Conservation (phyloP, 2,329 filamentous ascomycete genomes). For the Penicillium sp. region DNA sequence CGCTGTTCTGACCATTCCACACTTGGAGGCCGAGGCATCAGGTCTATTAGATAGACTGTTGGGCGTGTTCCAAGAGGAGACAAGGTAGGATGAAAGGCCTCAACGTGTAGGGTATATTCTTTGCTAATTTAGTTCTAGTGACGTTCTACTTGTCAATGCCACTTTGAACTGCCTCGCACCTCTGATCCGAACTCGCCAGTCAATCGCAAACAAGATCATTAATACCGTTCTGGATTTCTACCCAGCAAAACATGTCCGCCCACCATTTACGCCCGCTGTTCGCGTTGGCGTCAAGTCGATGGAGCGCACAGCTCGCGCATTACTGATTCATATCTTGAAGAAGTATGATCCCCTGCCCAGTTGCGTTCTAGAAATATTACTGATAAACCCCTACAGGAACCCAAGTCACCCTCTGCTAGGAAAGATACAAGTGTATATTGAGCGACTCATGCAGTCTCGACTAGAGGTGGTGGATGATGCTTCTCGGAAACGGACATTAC, state of each 20-base stretch:
- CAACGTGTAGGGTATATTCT: not conserved
- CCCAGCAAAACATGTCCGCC: slow-evolving; percentile 76
- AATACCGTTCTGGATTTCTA: slow-evolving; percentile 88
- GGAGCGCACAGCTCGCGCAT: slow-evolving; percentile 84
- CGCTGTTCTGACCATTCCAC: slow-evolving; percentile 72
- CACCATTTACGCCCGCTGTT: slow-evolving; percentile 72
- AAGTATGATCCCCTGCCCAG: slow-evolving; percentile 52
- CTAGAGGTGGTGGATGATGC: slow-evolving; percentile 77
- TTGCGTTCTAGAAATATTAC: not conserved
- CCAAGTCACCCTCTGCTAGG: slow-evolving; percentile 72
- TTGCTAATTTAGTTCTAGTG: slow-evolving; percentile 52
- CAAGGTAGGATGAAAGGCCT: slow-evolving; percentile 57
- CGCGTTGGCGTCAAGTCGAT: slow-evolving; percentile 88
- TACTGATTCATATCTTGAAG: slow-evolving; percentile 81
- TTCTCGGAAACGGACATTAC: slow-evolving; percentile 71
- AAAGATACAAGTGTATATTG: slow-evolving; percentile 84
- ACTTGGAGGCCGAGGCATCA: slow-evolving; percentile 88
- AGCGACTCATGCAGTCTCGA: slow-evolving; percentile 75
- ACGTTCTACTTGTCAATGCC: slow-evolving; percentile 84
- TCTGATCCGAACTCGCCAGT: slow-evolving; percentile 77
- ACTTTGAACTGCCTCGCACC: slow-evolving; percentile 86
- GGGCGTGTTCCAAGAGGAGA: slow-evolving; percentile 79
- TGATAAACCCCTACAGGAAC: slow-evolving; percentile 57
- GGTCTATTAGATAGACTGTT: slow-evolving; percentile 88
- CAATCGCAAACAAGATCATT: slow-evolving; percentile 80